Conservation (phyloP, 176 grass and related monocot genomes). For the Lolium multiflorum region DNA sequence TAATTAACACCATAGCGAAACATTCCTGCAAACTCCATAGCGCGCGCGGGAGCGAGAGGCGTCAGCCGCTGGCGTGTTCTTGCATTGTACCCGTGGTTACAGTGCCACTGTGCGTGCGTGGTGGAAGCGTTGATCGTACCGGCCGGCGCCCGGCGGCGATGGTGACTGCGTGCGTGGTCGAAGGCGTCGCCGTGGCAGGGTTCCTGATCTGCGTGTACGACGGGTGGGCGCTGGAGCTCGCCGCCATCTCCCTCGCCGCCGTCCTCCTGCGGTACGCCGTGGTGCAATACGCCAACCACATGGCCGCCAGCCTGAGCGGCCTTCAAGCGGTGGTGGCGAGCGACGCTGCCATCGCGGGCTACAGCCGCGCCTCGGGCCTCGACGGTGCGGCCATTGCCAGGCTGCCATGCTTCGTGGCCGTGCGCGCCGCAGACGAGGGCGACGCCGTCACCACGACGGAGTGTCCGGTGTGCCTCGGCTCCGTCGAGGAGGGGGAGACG, state of each 20-base stretch:
- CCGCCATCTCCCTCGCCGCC: conserved; percentile 32
- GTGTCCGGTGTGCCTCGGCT: conserved; percentile 56
- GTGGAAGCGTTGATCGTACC: background rate
- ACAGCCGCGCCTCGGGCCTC: background rate
- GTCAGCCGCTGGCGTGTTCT: too few relatives aligned
- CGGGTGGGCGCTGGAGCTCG: conserved; percentile 32
- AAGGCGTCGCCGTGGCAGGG: background rate
- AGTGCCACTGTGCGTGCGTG: background rate
- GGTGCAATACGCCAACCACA: conserved; percentile 42
- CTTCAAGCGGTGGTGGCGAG: background rate
- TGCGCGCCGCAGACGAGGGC: background rate
- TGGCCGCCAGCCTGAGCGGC: conserved; percentile 30
- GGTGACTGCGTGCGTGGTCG: background rate
- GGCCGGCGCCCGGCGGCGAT: background rate
- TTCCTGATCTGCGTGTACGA: conserved; percentile 2
- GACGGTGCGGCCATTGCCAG: conserved; percentile 21
- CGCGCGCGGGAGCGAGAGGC: background rate
- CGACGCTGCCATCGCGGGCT: background rate
- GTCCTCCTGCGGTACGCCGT: conserved; percentile 41
- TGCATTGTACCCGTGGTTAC: too few relatives aligned
- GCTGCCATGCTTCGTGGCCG: conserved; percentile 36
- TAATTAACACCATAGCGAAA: background rate
- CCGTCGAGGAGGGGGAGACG: conserved; percentile 41
- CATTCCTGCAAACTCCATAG: background rate
- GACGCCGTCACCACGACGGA: background rate